Conservation (phyloP, 306 rosid species). For the Corylus avellana region DNA sequence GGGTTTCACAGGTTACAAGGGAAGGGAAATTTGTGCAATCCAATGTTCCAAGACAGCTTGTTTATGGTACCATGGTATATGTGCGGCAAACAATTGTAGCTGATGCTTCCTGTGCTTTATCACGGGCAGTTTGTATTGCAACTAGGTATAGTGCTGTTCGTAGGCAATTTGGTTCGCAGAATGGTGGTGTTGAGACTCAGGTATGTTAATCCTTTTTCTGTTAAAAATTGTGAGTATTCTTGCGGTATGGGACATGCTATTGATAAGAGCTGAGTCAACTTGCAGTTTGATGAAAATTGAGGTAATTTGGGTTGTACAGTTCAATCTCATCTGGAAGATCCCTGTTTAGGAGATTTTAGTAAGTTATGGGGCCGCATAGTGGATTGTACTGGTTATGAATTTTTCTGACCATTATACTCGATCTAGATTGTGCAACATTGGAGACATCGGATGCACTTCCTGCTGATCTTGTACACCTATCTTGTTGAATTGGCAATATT, state of each 20-base stretch:
- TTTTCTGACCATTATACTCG: background rate
- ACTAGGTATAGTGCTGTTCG: slow-evolving; percentile 98
- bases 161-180: slow-evolving; percentile 80
- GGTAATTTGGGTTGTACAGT: background rate
- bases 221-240: slow-evolving; percentile 17
- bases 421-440: background rate
- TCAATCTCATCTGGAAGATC: background rate
- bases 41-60: slow-evolving; percentile 79
- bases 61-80: slow-evolving; percentile 93
- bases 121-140: slow-evolving; percentile 96
- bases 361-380: background rate
- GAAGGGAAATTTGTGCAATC: slow-evolving; percentile 88
- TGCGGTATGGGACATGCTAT: slow-evolving; percentile 15
- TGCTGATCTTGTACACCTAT: slow-evolving; percentile 11
- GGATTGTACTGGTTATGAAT: background rate
- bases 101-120: slow-evolving; percentile 89
- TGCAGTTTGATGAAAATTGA: background rate
- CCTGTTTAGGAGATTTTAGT: background rate
- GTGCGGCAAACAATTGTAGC: slow-evolving; percentile 82
- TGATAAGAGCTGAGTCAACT: background rate
- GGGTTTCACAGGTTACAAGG: slow-evolving; percentile 89
- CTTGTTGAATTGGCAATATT: slow-evolving; percentile 8
- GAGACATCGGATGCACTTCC: background rate
- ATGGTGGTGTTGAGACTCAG: slow-evolving; percentile 82
- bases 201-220: slow-evolving; percentile 36